Percentiles rank a stretch among this genome's conserved stretches.
Evolutionary conservation across 768 basidiomycete species (phyloP).

Genomic region (Tylopilus intermedius): DNA sequence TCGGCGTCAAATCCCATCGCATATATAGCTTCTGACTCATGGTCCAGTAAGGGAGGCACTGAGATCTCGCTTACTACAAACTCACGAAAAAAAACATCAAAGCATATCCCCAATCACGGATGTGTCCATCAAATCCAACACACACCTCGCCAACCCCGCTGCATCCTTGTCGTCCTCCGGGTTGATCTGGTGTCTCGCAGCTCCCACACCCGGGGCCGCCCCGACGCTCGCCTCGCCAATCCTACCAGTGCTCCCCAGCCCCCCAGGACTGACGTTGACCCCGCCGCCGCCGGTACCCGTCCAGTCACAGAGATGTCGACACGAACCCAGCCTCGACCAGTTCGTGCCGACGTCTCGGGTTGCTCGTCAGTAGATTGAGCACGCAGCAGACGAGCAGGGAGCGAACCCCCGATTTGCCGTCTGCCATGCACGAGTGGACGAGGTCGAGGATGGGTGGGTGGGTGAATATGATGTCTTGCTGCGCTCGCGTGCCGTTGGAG

Average conservation of each 20-base stretch:
- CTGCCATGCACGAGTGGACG: constrained; percentile 55
- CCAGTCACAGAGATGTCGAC: constrained; percentile 39
- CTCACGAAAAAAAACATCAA: constrained; percentile 7
- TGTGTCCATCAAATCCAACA: constrained; percentile 46
- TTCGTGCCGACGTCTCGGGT: constrained; percentile 34
- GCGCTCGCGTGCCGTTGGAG: constrained; percentile 49
- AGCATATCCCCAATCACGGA: constrained; percentile 21
- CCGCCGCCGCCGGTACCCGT: constrained; percentile 14
- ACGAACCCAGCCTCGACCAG: constrained; percentile 44
- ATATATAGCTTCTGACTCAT: too few relatives aligned
- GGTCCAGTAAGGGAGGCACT: too few relatives aligned
- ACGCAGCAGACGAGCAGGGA: constrained; percentile 59
- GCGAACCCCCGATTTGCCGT: constrained; percentile 53
- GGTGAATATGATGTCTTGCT: constrained; percentile 50
- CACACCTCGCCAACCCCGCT: constrained; percentile 48
- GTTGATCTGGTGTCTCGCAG: constrained; percentile 31
- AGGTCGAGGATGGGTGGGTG: constrained; percentile 48
- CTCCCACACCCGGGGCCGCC: constrained; percentile 1
- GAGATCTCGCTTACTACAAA: too few relatives aligned
- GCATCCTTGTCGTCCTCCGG: constrained; percentile 61
- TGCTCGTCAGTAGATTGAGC: constrained; percentile 46
- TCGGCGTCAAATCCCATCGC: too few relatives aligned
- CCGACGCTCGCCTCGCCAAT: constrained; percentile 1
- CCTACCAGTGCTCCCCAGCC: constrained; percentile 19
- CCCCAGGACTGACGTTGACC: constrained; percentile 24